Evolutionary conservation across 1,284 basidiomycete genomes (phyloP).

Genomic region (Apiotrichum siamense): DNA sequence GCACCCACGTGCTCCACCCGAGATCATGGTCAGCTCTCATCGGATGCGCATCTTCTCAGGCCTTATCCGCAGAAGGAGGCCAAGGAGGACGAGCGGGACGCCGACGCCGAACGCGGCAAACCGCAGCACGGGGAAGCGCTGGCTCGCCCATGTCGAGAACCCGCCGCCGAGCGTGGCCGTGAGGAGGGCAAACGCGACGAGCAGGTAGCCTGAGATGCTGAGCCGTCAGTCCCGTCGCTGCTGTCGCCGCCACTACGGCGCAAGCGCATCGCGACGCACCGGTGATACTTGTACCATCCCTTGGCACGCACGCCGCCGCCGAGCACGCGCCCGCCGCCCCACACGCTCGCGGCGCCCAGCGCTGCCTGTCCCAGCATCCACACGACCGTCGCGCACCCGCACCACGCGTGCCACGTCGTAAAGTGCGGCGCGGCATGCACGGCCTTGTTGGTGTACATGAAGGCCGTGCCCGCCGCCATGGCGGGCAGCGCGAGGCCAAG

Average conservation of each 20-base stretch:
- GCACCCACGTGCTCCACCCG: too few species aligned
- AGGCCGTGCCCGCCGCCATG: conserved; percentile 32
- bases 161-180: conserved; percentile 40
- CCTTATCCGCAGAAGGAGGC: conserved; percentile 29
- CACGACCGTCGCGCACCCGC: conserved; percentile 27
- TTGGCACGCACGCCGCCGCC: conserved; percentile 35
- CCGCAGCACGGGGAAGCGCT: conserved; percentile 12
- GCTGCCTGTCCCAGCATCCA: conserved; percentile 39
- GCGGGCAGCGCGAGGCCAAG: conserved; percentile 31
- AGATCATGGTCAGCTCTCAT: too few species aligned
- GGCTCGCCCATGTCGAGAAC: conserved; percentile 32
- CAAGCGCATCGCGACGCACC: conserved; percentile 33
- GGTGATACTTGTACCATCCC: conserved; percentile 44
- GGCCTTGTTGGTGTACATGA: conserved; percentile 46
- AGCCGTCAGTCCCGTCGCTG: background rate
- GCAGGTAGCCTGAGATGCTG: conserved; percentile 41
- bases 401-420: conserved; percentile 39
- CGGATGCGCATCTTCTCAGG: conserved; percentile 28
- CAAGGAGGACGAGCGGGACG: conserved; percentile 31
- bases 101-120: conserved; percentile 37
- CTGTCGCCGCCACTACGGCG: background rate
- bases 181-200: conserved; percentile 31
- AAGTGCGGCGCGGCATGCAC: conserved; percentile 37
- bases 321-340: conserved; percentile 24
- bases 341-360: conserved; percentile 32